phyloP scores from a whole-genome alignment of 805 yeast genomes.

The Saccharomycopsis sp. region DNA sequence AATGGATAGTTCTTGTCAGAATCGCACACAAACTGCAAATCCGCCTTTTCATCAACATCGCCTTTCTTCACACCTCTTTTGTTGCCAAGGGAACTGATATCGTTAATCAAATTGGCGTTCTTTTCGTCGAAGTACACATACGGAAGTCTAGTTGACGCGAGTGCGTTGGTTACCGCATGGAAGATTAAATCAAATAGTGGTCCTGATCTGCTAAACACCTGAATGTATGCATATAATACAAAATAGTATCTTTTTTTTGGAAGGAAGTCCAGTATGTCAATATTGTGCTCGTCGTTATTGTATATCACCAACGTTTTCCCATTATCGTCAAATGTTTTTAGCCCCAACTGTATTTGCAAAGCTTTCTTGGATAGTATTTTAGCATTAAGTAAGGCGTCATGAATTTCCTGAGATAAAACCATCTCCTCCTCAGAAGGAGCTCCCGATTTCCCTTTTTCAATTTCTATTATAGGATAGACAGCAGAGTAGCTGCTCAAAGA shows the following conservation, averaged over 20 bases:
- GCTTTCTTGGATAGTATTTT: constrained; percentile 47
- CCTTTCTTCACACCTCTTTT: constrained; percentile 46
- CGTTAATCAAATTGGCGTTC: constrained; percentile 28
- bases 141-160: constrained; percentile 57
- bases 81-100: constrained; percentile 7
- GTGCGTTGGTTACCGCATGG: constrained; percentile 58
- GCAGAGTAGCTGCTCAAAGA: constrained; percentile 31
- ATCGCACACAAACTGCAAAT: constrained; percentile 54
- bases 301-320: constrained; percentile 43
- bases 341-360: constrained; percentile 48
- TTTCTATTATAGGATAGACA: constrained; percentile 69
- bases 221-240: constrained; percentile 65
- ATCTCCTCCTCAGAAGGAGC: constrained; percentile 86
- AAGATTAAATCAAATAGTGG: constrained; percentile 76
- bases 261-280: constrained; percentile 25
- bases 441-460: constrained; percentile 66
- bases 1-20: constrained; percentile 34
- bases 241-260: constrained; percentile 44
- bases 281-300: constrained; percentile 34
- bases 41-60: constrained; percentile 44
- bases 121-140: constrained; percentile 58
- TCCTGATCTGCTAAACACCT: constrained; percentile 75
- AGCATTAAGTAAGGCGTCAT: constrained; percentile 53
- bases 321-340: constrained; percentile 44
- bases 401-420: constrained; percentile 58